A percentile compares a stretch with the other conserved stretches of the same genome.
phyloP scores from a whole-genome alignment of 305 asterid genomes.

The Plantago lanceolata region DNA sequence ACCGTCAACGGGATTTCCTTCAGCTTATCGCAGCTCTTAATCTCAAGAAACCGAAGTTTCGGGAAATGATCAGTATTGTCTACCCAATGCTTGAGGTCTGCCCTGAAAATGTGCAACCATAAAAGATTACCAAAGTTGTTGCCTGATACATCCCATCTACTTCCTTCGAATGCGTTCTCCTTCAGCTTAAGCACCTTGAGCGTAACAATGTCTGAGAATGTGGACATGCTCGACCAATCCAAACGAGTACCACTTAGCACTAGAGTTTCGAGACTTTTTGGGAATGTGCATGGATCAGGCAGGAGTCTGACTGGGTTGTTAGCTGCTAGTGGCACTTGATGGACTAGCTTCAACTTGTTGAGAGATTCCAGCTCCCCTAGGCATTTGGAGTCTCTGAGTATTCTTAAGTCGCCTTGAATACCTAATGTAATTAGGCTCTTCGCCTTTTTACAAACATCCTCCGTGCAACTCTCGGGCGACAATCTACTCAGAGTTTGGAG shows the following conservation, averaged over 20 bases:
- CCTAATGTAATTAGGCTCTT: too few species aligned
- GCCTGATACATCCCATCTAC: neutral
- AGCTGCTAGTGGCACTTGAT: neutral
- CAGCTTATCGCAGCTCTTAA: neutral
- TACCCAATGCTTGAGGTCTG: neutral
- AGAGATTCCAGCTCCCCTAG: neutral
- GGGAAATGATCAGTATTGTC: neutral
- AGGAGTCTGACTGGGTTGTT: neutral
- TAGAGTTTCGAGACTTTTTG: neutral
- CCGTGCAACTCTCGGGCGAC: neutral
- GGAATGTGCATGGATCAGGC: neutral
- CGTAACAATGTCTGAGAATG: neutral
- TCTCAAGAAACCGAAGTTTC: neutral
- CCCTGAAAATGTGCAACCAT: neutral
- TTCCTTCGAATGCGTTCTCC: neutral
- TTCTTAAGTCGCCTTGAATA: too few species aligned
- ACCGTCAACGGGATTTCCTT: neutral
- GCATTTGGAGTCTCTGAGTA: neutral
- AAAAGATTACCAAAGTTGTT: neutral
- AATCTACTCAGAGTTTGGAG: constrained; percentile 1
- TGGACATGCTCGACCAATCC: neutral
- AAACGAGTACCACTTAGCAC: neutral
- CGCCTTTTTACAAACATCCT: too few species aligned
- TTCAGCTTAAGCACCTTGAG: neutral
- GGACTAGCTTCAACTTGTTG: constrained; percentile 2